phyloP scores from a whole-genome alignment of 2,329 filamentous ascomycete species.

The Arthrinium phaeospermum region DNA sequence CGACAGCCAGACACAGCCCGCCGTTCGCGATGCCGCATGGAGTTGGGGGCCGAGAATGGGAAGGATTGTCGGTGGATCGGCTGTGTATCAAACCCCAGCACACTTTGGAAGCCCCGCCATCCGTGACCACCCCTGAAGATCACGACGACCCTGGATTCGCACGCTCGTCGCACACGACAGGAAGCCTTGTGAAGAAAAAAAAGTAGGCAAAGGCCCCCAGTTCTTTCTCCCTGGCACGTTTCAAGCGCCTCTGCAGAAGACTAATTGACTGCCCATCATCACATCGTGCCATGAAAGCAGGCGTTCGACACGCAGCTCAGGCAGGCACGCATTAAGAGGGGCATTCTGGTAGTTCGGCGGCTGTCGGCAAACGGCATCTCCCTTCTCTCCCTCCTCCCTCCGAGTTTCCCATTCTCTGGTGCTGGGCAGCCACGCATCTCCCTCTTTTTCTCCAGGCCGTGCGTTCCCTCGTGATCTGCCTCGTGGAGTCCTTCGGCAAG shows the following conservation, averaged over 20 bases:
- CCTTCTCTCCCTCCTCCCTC: neutral
- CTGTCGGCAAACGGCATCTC: neutral
- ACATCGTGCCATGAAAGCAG: neutral
- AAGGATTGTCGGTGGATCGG: slow-evolving; percentile 14
- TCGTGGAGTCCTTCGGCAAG: neutral
- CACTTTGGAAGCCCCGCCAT: neutral
- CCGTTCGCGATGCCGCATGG: slow-evolving; percentile 19
- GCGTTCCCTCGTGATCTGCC: neutral
- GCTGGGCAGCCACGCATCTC: neutral
- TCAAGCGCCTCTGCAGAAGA: neutral
- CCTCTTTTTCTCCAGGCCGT: neutral
- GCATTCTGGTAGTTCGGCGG: neutral
- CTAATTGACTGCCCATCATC: neutral
- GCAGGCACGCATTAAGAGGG: slow-evolving; percentile 6
- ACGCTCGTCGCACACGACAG: neutral
- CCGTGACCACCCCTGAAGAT: slow-evolving; percentile 19
- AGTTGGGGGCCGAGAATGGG: slow-evolving; percentile 14
- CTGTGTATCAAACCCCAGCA: slow-evolving; percentile 17
- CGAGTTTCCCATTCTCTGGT: neutral
- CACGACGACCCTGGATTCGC: slow-evolving; percentile 17
- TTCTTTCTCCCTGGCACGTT: slow-evolving; percentile 3
- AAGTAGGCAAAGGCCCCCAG: neutral
- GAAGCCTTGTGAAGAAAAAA: neutral
- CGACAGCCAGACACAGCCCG: neutral
- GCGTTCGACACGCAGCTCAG: neutral